Conservation (phyloP, 139 green algal genomes). For the Diplosphaera chodatii region DNA sequence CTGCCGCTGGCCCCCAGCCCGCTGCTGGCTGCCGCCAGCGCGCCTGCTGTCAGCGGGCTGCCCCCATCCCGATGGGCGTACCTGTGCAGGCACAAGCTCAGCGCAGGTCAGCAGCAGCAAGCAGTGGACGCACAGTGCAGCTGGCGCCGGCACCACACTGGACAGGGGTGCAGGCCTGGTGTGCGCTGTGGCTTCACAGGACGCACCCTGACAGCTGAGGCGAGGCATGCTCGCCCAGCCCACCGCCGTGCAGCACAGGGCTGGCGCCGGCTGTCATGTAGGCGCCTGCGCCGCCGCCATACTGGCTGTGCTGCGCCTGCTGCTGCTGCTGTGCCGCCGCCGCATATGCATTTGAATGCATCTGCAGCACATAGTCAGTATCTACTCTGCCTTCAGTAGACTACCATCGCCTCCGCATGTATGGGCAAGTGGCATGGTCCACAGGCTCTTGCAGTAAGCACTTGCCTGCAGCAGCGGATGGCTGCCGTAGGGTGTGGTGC, state of each 20-base stretch:
- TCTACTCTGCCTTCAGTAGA: too few relatives aligned
- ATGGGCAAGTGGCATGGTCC: too few relatives aligned
- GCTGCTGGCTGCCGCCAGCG: conserved; percentile 15
- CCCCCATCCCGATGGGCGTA: background rate
- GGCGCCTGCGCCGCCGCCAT: background rate
- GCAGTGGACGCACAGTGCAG: too few relatives aligned
- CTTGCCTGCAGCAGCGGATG: background rate
- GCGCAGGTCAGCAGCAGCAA: too few relatives aligned
- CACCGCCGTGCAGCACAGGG: too few relatives aligned
- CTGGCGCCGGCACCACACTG: too few relatives aligned
- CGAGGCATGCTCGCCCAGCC: background rate
- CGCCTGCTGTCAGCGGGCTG: background rate
- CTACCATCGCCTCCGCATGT: too few relatives aligned
- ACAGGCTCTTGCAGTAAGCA: too few relatives aligned
- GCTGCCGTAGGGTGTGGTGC: background rate
- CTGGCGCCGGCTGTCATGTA: background rate
- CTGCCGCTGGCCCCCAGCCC: conserved; percentile 3
- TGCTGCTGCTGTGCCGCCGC: conserved; percentile 22
- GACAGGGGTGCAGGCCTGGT: too few relatives aligned
- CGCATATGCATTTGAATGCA: conserved; percentile 3
- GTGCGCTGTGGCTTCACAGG: too few relatives aligned
- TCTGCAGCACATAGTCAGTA: background rate
- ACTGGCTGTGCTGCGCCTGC: background rate
- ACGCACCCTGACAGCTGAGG: conserved; percentile 7
- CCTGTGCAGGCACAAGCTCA: too few relatives aligned